Evolutionary conservation across 148 eudicot species (phyloP).

Genomic region (Drosera capensis): DNA sequence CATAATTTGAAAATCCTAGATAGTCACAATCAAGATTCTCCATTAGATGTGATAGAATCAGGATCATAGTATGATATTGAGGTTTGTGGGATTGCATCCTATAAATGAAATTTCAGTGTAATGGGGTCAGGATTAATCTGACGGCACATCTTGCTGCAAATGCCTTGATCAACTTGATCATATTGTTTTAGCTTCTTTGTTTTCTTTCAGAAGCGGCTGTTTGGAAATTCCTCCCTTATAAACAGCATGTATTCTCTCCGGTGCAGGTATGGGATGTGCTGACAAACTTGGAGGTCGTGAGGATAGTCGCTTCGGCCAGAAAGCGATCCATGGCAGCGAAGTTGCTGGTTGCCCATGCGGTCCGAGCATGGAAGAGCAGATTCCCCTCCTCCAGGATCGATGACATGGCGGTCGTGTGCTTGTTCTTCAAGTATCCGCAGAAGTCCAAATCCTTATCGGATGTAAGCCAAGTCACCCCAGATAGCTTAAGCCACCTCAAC

Average conservation of each 20-base stretch:
- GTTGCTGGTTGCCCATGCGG: constrained; percentile 39
- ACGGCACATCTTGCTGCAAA: too few relatives aligned
- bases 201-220: too few relatives aligned
- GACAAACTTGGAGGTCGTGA: constrained; percentile 44
- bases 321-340: constrained; percentile 35
- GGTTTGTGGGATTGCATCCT: too few relatives aligned
- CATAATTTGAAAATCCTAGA: too few relatives aligned
- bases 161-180: too few relatives aligned
- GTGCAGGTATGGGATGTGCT: constrained; percentile 91
- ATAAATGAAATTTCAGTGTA: too few relatives aligned
- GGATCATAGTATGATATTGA: too few relatives aligned
- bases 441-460: constrained; percentile 28
- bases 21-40: too few relatives aligned
- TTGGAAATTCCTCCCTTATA: too few relatives aligned
- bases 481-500: constrained; percentile 22
- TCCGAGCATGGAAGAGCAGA: constrained; percentile 38
- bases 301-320: constrained; percentile 23
- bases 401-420: constrained; percentile 58
- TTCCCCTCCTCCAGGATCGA: constrained; percentile 47
- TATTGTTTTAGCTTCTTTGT: too few relatives aligned
- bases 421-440: constrained; percentile 46
- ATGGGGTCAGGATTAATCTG: too few relatives aligned
- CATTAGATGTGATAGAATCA: too few relatives aligned
- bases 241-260: neutral
- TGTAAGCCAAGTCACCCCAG: constrained; percentile 14